These are phyloP conservation scores for Phytophthora boehmeriae DNA, from an alignment of 352 stramenopile genomes.

Conservation along the genomic window DNA sequence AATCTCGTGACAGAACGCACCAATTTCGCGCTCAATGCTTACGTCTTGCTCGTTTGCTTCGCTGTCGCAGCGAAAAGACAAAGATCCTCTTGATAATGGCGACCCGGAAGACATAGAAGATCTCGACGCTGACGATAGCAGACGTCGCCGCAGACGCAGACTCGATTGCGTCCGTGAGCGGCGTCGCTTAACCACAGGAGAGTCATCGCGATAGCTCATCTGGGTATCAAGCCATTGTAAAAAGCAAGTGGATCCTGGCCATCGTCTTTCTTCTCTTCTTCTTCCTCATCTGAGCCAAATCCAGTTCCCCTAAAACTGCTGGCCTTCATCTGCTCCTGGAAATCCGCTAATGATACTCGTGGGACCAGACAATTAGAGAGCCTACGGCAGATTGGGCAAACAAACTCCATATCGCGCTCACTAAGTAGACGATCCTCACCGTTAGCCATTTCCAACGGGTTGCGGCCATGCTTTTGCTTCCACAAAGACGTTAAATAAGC, in stretches of 20 bases:
- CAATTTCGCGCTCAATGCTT: slow-evolving; percentile 45
- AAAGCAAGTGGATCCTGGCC: slow-evolving; percentile 46
- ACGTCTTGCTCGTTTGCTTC: slow-evolving; percentile 32
- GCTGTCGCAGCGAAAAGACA: slow-evolving; percentile 12
- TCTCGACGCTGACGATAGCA: slow-evolving; percentile 40
- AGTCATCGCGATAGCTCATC: slow-evolving; percentile 59
- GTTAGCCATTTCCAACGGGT: slow-evolving; percentile 44
- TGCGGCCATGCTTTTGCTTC: slow-evolving; percentile 59
- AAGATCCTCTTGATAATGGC: slow-evolving; percentile 21
- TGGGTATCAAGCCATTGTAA: slow-evolving; percentile 56
- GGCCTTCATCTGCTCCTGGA: slow-evolving; percentile 14
- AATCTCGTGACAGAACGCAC: slow-evolving; percentile 64
- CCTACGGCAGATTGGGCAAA: slow-evolving; percentile 78
- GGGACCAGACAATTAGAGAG: slow-evolving; percentile 80
- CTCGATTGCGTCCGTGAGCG: slow-evolving; percentile 47
- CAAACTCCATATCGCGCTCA: slow-evolving; percentile 74
- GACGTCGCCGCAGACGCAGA: slow-evolving; percentile 35
- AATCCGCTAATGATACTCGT: slow-evolving; percentile 27
- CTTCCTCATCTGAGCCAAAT: slow-evolving; percentile 35
- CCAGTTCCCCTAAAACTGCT: slow-evolving; percentile 22
- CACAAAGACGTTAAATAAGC: slow-evolving; percentile 74
- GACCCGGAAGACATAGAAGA: slow-evolving; percentile 34
- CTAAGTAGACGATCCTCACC: slow-evolving; percentile 69
- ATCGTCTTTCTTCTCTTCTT: slow-evolving; percentile 48
- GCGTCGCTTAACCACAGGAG: slow-evolving; percentile 40